Evolutionary conservation across 169 alveolate genomes (phyloP), one percentile per base, ranked within the genome.

Genomic region (Perkinsus chesapeaki): DNA sequence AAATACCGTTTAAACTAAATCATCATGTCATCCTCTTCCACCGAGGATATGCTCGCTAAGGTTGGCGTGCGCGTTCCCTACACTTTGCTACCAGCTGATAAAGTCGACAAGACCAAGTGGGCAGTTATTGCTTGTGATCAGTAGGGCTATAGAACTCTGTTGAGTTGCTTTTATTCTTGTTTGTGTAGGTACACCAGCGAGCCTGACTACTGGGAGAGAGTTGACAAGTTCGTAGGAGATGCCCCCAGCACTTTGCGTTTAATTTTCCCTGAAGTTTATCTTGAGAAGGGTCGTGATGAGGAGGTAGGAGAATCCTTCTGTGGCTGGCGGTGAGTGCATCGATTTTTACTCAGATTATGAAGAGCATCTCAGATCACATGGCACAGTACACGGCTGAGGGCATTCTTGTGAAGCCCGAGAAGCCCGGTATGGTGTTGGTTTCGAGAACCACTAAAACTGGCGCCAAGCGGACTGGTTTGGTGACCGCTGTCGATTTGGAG

Each of bases 121-220:
- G 92, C 95, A 38, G 92, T 93, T 43, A 91, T 93, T 19, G 95
- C 95, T 3, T 91, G 93, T 93, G 95, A 93, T 48, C 95, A 93
- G 92, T 60, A 60, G 27, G 82, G 23, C 72, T 9, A 16, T 16
- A 5, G 5, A 16, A 9, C 60, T 43, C 16, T 16, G 23, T 16
- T 60, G 82, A 23, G 82, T 23, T 7, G 82, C 82, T 34, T 60
- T 60, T 47, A 10, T 10, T 9, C 9, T 10, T 9, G 27, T 47
- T 19, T 19, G 9, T 10, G 9, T 60, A 60, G 82, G 82, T 93
- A 93, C 73, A 93, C 95, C 43, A 92, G 91, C 38, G 92, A 93
- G 39, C 39, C 73, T 27, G 91, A 92, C 39, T 94, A 94, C 38
- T 94, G 95, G 93, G 91, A 39, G 34, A 34, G 93, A 36, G 95